Base-by-base conservation (phyloP, 192 early-diverging fungal genomes). In the Funneliformis mosseae region DNA sequence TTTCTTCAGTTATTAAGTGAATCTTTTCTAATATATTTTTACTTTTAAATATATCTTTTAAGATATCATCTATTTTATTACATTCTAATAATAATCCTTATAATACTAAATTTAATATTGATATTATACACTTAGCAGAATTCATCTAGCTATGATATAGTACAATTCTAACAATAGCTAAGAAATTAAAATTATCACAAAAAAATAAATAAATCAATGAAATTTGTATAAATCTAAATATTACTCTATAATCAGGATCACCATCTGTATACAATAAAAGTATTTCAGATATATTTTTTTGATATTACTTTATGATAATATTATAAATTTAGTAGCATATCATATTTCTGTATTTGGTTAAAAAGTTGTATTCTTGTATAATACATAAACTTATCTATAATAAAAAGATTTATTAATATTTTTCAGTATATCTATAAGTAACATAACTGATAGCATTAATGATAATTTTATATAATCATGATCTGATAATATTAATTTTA, bases 251-350 rank as follows among this genome's bases (percentile, higher is more conserved):
- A n/a, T 69, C 67, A 38, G 33, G 14, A 8, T 18, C 33, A 1
- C 39, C 38, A 69, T 69, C 33, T 21, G 33, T 69, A 43, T 69
- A 69, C 1, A 69, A 8, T 69, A 69, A 41, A 8, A 69, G 33
- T 8, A 69, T 69, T 69, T 69, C 38, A 41, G 38, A 4, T 39
- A 21, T 43, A 69, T 69, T 33, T 33, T 18, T 9, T 69, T 39
- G 61, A 41, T 41, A 43, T 8, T 41, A 18, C 10, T 21, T 41
- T 38, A 8, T 21, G 8, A 41, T 18, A 41, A 14, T 69, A n/a
- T 69, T 69, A 41, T 69, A 69, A 18, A 69, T 38, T 43, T 69
- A 69, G 67, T 69, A 43, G 67, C 11, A 69, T 69, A 18, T 33
- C 2, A 7, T 39, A 69, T 27, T 38, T 5, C 67, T 69, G 14